Conservation (phyloP, 139 green algal species). For the Chlorella sp. region DNA sequence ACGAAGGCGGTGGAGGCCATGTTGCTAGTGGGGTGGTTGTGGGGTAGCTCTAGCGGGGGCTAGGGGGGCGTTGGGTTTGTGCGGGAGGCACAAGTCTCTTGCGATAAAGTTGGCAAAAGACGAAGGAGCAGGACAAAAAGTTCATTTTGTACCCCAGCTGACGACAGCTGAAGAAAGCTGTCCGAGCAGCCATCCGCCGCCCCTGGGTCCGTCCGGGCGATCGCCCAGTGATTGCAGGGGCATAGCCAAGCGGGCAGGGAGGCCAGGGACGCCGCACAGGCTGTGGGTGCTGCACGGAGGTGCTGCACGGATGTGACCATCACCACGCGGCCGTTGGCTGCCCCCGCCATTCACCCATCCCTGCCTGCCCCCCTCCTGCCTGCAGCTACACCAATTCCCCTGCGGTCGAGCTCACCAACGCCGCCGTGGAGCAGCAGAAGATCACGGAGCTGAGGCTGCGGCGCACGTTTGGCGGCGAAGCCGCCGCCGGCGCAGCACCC, state of each 20-base stretch:
- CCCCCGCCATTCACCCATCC: neutral
- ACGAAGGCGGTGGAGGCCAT: conserved; percentile 33
- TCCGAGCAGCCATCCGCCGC: neutral
- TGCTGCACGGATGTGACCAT: no score
- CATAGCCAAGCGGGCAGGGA: no score
- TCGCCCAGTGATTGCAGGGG: no score
- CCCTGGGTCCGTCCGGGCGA: neutral
- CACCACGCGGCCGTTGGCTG: neutral
- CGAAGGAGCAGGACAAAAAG: neutral
- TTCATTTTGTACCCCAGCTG: neutral
- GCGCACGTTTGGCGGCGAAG: conserved; percentile 52
- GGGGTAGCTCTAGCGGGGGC: neutral
- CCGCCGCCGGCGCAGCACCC: neutral
- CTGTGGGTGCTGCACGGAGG: no score
- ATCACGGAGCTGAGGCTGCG: conserved; percentile 94
- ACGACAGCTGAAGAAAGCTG: neutral
- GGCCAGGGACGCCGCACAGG: no score
- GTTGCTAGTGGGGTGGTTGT: neutral
- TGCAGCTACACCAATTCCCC: conserved; percentile 67
- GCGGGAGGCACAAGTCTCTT: neutral
- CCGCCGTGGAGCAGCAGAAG: conserved; percentile 93
- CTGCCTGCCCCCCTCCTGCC: neutral
- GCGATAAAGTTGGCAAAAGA: neutral
- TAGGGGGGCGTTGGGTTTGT: neutral
- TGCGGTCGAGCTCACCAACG: conserved; percentile 68